Base-by-base conservation (phyloP, 164 flowering plant species). In the Litsea cubeba region DNA sequence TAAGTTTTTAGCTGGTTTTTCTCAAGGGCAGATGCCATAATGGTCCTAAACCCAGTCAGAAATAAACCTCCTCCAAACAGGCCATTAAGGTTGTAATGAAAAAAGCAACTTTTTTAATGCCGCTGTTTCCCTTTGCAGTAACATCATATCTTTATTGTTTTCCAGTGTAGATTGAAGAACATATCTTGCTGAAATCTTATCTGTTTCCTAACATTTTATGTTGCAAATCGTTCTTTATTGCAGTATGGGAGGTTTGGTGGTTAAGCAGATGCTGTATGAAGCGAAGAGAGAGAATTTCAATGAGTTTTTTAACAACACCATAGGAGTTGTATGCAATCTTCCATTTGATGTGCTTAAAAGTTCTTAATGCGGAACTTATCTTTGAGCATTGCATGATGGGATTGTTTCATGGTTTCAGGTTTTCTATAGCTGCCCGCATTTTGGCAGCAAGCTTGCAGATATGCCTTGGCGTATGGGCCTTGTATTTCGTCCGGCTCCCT, bases 201-300 rank as follows among this genome's bases (percentile, higher is more conserved):
- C 11, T 24, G 5, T 24, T 51, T 22, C 62, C 25, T 40, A 70
- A 8, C 20, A 18, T 57, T 71, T 28, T 58, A 23, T 20, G 30
- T 30, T 30, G 35, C 50, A 62, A 23, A 32, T 50, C 8, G 22
- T 50, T 77, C n/a, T 71, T 72, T 28, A 73, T 71, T 87, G 88
- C 91, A 94, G 99, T 81, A 86, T 95, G 99, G 99, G 99, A 50
- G 99, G 99, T 69, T 83, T 94, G 79, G 98, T 96, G 75, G 98
- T 96, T 74, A 96, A 96, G 88, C 97, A 96, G 84, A 86, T 96
- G 87, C 75, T 96, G 62, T 58, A 87, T 82, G 91, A 92, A 85
- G 99, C 99, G 25, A 87, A 83, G 81, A 76, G 79, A 62, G 89
- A 88, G 57, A 87, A 87, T 67, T 75, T 85, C 28, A 84, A 83